Evolutionary conservation across 306 rosid species (phyloP).

Genomic region (Glycyrrhiza uralensis): DNA sequence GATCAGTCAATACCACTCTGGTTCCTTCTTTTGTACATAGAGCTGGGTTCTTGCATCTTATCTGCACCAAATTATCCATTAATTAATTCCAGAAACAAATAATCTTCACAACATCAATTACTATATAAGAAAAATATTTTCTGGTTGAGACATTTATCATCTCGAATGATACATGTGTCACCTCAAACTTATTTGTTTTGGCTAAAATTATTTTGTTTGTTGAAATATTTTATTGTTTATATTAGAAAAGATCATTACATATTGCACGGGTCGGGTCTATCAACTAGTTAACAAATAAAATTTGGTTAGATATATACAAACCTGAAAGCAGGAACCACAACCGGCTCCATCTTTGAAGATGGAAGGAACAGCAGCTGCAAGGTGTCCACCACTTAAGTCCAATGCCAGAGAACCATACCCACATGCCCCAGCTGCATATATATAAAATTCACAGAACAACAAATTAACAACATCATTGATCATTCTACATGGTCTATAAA

Average conservation of each 20-base stretch:
- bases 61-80: slow-evolving; percentile 37
- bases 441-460: slow-evolving; percentile 4
- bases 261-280: no score
- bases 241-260: no score
- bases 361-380: slow-evolving; percentile 66
- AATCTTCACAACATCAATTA: neutral
- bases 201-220: no score
- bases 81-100: neutral
- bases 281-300: no score
- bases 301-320: no score
- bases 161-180: no score
- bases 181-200: no score
- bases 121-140: no score
- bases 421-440: slow-evolving; percentile 81
- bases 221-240: no score
- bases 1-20: slow-evolving; percentile 63
- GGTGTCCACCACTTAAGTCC: slow-evolving; percentile 46
- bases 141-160: no score
- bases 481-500: no score
- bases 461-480: neutral
- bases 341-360: slow-evolving; percentile 75
- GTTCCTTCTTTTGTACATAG: slow-evolving; percentile 57
- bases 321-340: slow-evolving; percentile 94
- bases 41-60: slow-evolving; percentile 68
- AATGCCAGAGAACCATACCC: slow-evolving; percentile 74